Evolutionary conservation across 768 basidiomycete genomes (phyloP).

Genomic region (Peribolospora baueri): DNA sequence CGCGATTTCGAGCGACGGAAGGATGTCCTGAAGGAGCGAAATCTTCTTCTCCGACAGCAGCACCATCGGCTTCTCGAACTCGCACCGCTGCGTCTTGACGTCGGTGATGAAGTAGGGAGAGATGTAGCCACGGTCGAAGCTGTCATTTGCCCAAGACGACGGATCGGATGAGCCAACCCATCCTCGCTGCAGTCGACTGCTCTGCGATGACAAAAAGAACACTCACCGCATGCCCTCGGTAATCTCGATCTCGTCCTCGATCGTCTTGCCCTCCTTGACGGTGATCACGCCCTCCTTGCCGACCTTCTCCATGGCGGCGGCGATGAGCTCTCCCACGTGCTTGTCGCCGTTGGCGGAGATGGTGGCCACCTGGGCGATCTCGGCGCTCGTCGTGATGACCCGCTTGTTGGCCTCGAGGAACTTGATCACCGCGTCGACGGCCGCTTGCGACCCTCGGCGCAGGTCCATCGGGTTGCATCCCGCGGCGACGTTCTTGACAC

Average conservation of each 20-base stretch:
- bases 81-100: slow-evolving; percentile 83
- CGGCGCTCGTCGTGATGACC: slow-evolving; percentile 84
- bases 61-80: slow-evolving; percentile 87
- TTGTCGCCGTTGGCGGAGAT: slow-evolving; percentile 57
- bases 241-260: slow-evolving; percentile 96
- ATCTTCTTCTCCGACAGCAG: slow-evolving; percentile 97
- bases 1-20: slow-evolving; percentile 47
- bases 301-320: slow-evolving; percentile 97
- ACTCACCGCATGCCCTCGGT: slow-evolving; percentile 78
- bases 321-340: slow-evolving; percentile 82
- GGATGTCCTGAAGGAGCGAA: slow-evolving; percentile 73
- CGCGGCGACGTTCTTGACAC: slow-evolving; percentile 96
- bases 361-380: slow-evolving; percentile 89
- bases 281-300: slow-evolving; percentile 99
- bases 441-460: slow-evolving; percentile 87
- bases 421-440: slow-evolving; percentile 81
- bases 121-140: slow-evolving; percentile 91
- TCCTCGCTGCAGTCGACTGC: too few species aligned
- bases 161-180: too few species aligned
- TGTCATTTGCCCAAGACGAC: too few species aligned
- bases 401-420: slow-evolving; percentile 71
- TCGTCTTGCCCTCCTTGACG: slow-evolving; percentile 94
- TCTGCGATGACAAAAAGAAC: too few species aligned
- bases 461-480: slow-evolving; percentile 99
- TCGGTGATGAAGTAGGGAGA: slow-evolving; percentile 94